Conservation (phyloP, 1,139 yeast genomes). For the Yamadazyma sp. region DNA sequence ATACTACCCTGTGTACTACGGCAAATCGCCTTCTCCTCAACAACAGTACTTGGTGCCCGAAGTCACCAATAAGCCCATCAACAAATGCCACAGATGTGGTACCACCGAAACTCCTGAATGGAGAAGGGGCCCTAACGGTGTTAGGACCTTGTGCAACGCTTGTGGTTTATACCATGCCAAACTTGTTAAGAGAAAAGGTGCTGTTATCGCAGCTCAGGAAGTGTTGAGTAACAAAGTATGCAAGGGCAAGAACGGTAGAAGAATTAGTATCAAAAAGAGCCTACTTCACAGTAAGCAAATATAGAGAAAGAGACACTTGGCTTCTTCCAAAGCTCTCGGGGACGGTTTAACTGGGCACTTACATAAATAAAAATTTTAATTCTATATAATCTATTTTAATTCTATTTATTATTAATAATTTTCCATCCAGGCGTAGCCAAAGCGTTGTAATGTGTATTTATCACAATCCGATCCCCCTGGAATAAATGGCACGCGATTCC, state of each 20-base stretch:
- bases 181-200: constrained; percentile 65
- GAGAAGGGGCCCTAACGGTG: constrained; percentile 88
- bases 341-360: not conserved
- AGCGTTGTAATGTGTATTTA: not conserved
- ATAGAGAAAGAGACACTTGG: not conserved
- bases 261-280: constrained; percentile 39
- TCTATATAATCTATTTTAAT: not conserved
- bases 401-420: not conserved
- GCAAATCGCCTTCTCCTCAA: constrained; percentile 14
- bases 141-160: constrained; percentile 82
- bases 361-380: not conserved
- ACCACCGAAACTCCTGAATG: constrained; percentile 89
- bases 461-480: too few species aligned
- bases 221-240: constrained; percentile 45
- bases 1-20: constrained; percentile 19
- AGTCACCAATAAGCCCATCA: constrained; percentile 37
- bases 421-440: not conserved
- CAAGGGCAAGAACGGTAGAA: constrained; percentile 48
- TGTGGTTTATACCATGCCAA: constrained; percentile 86
- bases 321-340: too few species aligned
- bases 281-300: constrained; percentile 9
- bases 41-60: constrained; percentile 30
- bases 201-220: constrained; percentile 58
- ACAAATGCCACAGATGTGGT: constrained; percentile 55
- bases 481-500: too few species aligned